Percentiles rank a stretch among this genome's conserved stretches.
Conservation (phyloP, 75 land plant genomes). For the Pinus taeda region DNA sequence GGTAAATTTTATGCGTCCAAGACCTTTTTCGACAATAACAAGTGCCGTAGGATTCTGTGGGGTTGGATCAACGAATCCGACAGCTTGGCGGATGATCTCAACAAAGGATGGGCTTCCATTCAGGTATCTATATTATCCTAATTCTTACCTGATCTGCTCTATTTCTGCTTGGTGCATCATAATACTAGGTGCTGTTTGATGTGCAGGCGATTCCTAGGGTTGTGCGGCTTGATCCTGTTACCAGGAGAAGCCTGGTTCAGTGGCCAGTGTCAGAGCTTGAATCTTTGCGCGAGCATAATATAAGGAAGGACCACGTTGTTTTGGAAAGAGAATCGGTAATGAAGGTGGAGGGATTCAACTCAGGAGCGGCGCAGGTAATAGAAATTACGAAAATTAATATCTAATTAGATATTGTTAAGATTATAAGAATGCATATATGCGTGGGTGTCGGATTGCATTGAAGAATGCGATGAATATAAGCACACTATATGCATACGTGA, state of each 20-base stretch:
- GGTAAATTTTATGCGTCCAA: conserved; percentile 54
- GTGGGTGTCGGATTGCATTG: too few species aligned
- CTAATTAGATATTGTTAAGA: too few species aligned
- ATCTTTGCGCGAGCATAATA: conserved; percentile 15
- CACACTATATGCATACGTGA: too few species aligned
- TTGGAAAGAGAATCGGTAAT: too few species aligned
- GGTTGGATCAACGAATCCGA: conserved; percentile 11
- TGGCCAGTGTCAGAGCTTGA: conserved; percentile 37
- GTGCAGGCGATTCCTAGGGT: conserved; percentile 4
- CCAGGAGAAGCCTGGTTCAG: conserved; percentile 28
- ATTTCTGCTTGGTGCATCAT: too few species aligned
- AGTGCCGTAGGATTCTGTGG: conserved; percentile 33
- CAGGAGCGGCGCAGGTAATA: conserved; percentile 3
- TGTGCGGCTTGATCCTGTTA: conserved; percentile 42
- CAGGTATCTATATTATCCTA: conserved; percentile 13
- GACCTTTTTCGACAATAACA: conserved; percentile 30
- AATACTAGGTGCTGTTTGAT: neutral
- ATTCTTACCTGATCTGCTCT: too few species aligned
- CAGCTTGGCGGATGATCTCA: too few species aligned
- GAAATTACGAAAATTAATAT: too few species aligned
- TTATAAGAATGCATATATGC: too few species aligned
- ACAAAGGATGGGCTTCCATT: conserved; percentile 13
- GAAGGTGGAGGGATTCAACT: too few species aligned
- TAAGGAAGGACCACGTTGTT: neutral
- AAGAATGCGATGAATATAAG: too few species aligned